These are phyloP conservation scores for Sphagnum contortum DNA, from an alignment of 225 moss, liverwort and hornwort species.

Conservation along the genomic window DNA sequence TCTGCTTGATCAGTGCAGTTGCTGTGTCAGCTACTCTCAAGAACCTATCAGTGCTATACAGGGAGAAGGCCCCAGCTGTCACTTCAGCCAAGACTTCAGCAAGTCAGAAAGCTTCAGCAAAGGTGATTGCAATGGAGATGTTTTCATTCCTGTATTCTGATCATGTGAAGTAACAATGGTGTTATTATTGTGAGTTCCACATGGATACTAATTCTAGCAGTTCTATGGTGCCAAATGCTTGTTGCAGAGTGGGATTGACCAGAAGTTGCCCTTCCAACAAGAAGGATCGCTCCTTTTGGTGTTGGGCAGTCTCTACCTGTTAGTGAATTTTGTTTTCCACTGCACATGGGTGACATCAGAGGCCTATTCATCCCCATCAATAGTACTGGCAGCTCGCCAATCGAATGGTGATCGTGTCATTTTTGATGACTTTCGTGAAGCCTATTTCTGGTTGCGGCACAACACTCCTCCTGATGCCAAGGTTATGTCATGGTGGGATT, in stretches of 20 bases:
- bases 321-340: slow-evolving; percentile 75
- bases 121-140: slow-evolving; percentile 31
- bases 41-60: slow-evolving; percentile 50
- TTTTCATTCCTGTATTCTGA: not conserved
- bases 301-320: slow-evolving; percentile 67
- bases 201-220: too few relatives aligned
- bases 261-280: slow-evolving; percentile 76
- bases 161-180: too few relatives aligned
- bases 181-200: too few relatives aligned
- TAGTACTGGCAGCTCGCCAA: slow-evolving; percentile 93
- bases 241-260: slow-evolving; percentile 78
- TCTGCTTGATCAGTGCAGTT: slow-evolving; percentile 85
- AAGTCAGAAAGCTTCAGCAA: slow-evolving; percentile 77
- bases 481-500: slow-evolving; percentile 99
- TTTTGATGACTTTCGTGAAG: slow-evolving; percentile 97
- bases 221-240: slow-evolving; percentile 4
- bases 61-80: slow-evolving; percentile 54
- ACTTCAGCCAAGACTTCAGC: slow-evolving; percentile 57
- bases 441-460: slow-evolving; percentile 97
- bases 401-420: slow-evolving; percentile 94
- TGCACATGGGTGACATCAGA: slow-evolving; percentile 99
- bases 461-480: slow-evolving; percentile 92
- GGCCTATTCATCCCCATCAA: slow-evolving; percentile 97
- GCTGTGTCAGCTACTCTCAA: slow-evolving; percentile 84
- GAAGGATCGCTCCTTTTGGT: slow-evolving; percentile 66